Percentiles rank a stretch among this genome's conserved stretches.
Conservation (phyloP, 78 protist genomes). For the Cavenderia fasciculata region DNA sequence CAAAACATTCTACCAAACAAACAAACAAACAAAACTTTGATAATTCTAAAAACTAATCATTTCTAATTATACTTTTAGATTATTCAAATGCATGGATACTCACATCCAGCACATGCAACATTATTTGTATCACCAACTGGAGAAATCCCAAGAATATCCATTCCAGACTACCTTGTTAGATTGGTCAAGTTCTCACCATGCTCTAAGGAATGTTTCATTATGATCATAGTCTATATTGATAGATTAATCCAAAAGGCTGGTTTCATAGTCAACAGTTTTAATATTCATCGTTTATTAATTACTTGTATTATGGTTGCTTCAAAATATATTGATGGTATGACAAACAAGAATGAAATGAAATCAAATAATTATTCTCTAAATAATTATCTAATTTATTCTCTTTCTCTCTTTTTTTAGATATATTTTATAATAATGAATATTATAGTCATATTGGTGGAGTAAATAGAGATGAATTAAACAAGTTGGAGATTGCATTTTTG, state of each 20-base stretch:
- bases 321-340: constrained; percentile 78
- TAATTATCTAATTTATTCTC: neutral
- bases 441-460: constrained; percentile 81
- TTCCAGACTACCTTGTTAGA: constrained; percentile 57
- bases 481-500: constrained; percentile 68
- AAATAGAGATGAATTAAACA: constrained; percentile 63
- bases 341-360: too few species aligned
- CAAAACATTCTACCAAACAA: neutral
- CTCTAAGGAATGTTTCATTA: constrained; percentile 73
- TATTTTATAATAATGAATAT: constrained; percentile 71
- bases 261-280: constrained; percentile 50
- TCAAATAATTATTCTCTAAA: too few species aligned
- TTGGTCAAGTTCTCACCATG: constrained; percentile 75
- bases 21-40: neutral
- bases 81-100: neutral
- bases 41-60: neutral
- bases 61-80: neutral
- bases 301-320: constrained; percentile 73
- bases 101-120: constrained; percentile 24
- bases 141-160: constrained; percentile 63
- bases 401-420: constrained; percentile 7
- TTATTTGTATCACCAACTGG: constrained; percentile 70
- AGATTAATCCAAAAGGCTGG: constrained; percentile 36
- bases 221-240: constrained; percentile 72
- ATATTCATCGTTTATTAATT: constrained; percentile 77